Base-by-base conservation (phyloP, 495 filamentous ascomycete species). In the Penicillium robsamsonii region DNA sequence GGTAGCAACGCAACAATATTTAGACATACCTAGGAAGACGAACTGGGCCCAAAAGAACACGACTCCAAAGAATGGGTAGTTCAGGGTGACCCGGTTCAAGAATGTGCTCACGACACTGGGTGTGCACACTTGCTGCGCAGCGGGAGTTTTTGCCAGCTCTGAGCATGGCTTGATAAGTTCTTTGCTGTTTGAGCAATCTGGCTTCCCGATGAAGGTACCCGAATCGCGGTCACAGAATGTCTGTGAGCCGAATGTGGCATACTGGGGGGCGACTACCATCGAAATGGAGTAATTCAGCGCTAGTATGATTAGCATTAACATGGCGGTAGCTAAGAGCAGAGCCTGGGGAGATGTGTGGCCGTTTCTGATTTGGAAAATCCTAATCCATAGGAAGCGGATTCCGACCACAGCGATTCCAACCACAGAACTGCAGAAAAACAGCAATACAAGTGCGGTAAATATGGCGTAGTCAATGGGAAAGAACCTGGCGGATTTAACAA, bases 41-140 rank as follows among this genome's bases (percentile, higher is more conserved):
- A 96, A 96, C 66, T 97, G 95, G 0, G 90, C 89, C 92, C 92
- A 97, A 74, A 97, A 98, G 56, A 88, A 81, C 12, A 97, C 77
- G 33, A 84, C 87, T n/a, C 94, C 94, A 71, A 98, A 96, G 65
- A 96, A 89, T 15, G 95, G 93, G 78, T 91, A 98, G 72, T 93
- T 94, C 57, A 97, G 76, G n/a, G 90, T 95, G 37, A 97, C 81
- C 30, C 92, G 85, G 68, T 98, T 96, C 51, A 97, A 75, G 74
- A 98, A 96, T 0, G 90, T 96, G 53, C 88, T 92, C 61, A 88
- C 87, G 45, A 97, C 86, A 44, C 83, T 93, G 0, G 94, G 91
- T 15, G 91, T 97, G 76, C 94, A 98, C 12, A 96, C 85, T 56
- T 83, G 78, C 46, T 81, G 80, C 11, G 89, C 87, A 30, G 76